Evolutionary conservation across 2,329 filamentous ascomycete genomes (phyloP).

Genomic region (Pestalotiopsis sp.): DNA sequence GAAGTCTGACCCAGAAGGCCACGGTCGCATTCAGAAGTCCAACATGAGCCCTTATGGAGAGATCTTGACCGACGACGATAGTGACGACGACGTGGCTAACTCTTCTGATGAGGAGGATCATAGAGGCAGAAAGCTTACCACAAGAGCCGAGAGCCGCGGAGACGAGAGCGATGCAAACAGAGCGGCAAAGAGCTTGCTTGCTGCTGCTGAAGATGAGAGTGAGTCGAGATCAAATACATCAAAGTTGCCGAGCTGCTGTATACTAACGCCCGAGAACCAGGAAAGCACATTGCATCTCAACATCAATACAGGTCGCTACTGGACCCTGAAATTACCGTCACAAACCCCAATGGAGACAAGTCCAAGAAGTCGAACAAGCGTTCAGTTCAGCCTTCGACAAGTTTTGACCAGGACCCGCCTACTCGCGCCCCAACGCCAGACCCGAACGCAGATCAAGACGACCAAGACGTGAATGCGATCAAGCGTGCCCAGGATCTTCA

Average conservation of each 20-base stretch:
- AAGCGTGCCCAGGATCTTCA: conserved; percentile 84
- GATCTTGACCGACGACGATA: conserved; percentile 65
- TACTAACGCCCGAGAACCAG: conserved; percentile 37
- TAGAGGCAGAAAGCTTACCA: conserved; percentile 60
- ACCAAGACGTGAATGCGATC: conserved; percentile 76
- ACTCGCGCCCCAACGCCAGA: conserved; percentile 54
- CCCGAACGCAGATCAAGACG: conserved; percentile 84
- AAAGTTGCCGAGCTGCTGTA: background rate
- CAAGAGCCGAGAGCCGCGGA: conserved; percentile 45
- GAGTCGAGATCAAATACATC: conserved; percentile 37
- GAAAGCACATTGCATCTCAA: conserved; percentile 54
- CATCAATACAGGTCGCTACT: conserved; percentile 67
- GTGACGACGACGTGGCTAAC: conserved; percentile 58
- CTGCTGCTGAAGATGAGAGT: conserved; percentile 80
- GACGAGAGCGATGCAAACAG: conserved; percentile 36
- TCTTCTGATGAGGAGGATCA: conserved; percentile 70
- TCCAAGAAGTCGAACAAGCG: conserved; percentile 48
- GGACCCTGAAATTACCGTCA: conserved; percentile 69
- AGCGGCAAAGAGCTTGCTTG: conserved; percentile 60
- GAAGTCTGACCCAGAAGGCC: conserved; percentile 41
- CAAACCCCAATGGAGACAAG: conserved; percentile 64
- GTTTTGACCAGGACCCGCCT: conserved; percentile 72
- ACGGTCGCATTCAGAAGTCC: conserved; percentile 68
- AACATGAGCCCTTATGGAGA: conserved; percentile 68
- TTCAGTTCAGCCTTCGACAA: conserved; percentile 77